Evolutionary conservation across 2,329 filamentous ascomycete species (phyloP).

Genomic region (Diaporthe citrichinensis): DNA sequence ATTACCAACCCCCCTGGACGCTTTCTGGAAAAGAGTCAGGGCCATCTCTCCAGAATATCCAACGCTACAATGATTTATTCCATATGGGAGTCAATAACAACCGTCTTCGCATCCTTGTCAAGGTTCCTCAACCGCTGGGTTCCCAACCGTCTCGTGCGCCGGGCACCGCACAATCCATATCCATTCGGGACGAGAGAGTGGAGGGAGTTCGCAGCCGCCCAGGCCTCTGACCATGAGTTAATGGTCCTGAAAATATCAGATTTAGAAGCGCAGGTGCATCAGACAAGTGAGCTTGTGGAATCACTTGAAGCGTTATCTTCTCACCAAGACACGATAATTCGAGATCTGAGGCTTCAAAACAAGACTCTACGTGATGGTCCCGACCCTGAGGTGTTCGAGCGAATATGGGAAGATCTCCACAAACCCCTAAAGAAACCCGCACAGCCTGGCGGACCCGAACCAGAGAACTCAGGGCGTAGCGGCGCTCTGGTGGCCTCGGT

Average conservation of each 20-base stretch:
- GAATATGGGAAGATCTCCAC: background rate
- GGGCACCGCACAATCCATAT: background rate
- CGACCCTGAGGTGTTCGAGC: background rate
- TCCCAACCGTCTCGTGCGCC: background rate
- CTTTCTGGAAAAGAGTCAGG: conserved; percentile 5
- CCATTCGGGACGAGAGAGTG: background rate
- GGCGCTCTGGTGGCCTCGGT: background rate
- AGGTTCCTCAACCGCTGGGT: background rate
- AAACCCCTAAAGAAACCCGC: background rate
- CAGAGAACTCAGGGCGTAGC: background rate
- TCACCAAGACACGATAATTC: background rate
- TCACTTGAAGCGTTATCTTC: background rate
- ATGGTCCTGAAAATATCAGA: background rate
- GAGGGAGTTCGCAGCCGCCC: background rate
- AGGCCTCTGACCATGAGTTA: background rate
- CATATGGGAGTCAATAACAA: background rate
- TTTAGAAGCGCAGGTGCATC: background rate
- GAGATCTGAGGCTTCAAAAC: background rate
- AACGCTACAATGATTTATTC: background rate
- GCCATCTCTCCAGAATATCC: background rate
- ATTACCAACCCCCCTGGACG: background rate
- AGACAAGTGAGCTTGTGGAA: background rate
- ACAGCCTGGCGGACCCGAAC: background rate
- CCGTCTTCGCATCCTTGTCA: background rate
- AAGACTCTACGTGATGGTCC: background rate